phyloP scores from a whole-genome alignment of 495 filamentous ascomycete genomes.

The Penicillium fimorum region DNA sequence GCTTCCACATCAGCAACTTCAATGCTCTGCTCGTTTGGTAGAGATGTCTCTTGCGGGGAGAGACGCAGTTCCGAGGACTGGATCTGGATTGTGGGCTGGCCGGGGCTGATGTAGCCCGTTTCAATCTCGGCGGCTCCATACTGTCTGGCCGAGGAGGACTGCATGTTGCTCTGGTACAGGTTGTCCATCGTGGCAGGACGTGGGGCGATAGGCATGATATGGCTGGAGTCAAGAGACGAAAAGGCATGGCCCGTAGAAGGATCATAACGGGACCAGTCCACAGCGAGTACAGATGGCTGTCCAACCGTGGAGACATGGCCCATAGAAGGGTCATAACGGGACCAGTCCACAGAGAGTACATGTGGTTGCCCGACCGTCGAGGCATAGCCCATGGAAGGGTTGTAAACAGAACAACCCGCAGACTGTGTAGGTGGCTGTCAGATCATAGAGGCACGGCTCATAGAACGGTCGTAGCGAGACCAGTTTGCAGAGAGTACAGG shows the following conservation, averaged over 20 bases:
- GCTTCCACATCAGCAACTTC: background rate
- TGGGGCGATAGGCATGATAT: background rate
- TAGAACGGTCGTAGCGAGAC: no score
- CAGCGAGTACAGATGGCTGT: background rate
- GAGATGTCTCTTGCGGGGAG: background rate
- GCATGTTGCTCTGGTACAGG: background rate
- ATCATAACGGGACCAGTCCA: background rate
- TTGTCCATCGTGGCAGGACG: background rate
- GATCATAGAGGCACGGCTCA: no score
- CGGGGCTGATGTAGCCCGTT: background rate
- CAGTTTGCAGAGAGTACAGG: no score
- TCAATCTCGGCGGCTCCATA: background rate
- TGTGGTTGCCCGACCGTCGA: no score
- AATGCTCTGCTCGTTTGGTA: background rate
- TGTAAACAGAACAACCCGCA: background rate
- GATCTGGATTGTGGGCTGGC: background rate
- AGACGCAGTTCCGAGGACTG: background rate
- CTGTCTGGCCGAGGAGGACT: background rate
- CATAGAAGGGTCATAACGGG: background rate
- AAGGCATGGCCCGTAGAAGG: background rate
- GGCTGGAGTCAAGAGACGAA: background rate
- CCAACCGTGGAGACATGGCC: background rate
- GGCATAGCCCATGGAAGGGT: background rate
- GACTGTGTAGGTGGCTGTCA: background rate
- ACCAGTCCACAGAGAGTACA: background rate